Percentiles rank a stretch among this genome's conserved stretches.
These are phyloP conservation scores for Wickerhamomyces sp. DNA, from an alignment of 1,139 yeast genomes.

Conservation along the genomic window DNA sequence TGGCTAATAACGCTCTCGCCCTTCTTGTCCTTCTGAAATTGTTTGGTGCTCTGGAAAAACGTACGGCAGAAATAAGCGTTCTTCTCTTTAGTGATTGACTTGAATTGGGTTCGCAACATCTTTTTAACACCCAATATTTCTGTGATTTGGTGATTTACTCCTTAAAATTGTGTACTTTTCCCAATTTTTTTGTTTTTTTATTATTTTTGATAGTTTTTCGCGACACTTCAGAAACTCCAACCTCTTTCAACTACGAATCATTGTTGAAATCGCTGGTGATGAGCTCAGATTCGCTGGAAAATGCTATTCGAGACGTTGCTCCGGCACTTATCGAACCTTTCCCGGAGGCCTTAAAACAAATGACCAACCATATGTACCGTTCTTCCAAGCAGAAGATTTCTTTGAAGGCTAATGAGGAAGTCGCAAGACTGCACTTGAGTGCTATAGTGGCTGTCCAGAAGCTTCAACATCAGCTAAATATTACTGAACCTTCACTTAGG, in stretches of 20 bases:
- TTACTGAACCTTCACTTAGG: slow-evolving; percentile 44
- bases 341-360: slow-evolving; percentile 43
- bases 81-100: neutral
- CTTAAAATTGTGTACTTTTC: too few relatives aligned
- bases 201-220: too few relatives aligned
- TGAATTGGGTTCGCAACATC: neutral
- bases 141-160: too few relatives aligned
- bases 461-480: slow-evolving; percentile 36
- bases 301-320: slow-evolving; percentile 40
- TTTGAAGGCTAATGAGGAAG: slow-evolving; percentile 48
- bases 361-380: slow-evolving; percentile 48
- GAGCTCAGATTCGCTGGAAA: slow-evolving; percentile 19
- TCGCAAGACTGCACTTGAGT: slow-evolving; percentile 62
- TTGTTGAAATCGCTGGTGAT: too few relatives aligned
- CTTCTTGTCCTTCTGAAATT: slow-evolving; percentile 2
- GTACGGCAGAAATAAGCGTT: neutral
- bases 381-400: slow-evolving; percentile 47
- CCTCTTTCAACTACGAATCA: too few relatives aligned
- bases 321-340: slow-evolving; percentile 46
- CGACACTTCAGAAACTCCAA: too few relatives aligned
- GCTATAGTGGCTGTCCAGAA: slow-evolving; percentile 57
- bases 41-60: neutral
- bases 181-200: too few relatives aligned
- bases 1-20: slow-evolving; percentile 13
- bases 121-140: neutral